A percentile compares a stretch with the other conserved stretches of the same genome.
Conservation (phyloP, 2,329 filamentous ascomycete genomes). For the Exophiala alcalophila region DNA sequence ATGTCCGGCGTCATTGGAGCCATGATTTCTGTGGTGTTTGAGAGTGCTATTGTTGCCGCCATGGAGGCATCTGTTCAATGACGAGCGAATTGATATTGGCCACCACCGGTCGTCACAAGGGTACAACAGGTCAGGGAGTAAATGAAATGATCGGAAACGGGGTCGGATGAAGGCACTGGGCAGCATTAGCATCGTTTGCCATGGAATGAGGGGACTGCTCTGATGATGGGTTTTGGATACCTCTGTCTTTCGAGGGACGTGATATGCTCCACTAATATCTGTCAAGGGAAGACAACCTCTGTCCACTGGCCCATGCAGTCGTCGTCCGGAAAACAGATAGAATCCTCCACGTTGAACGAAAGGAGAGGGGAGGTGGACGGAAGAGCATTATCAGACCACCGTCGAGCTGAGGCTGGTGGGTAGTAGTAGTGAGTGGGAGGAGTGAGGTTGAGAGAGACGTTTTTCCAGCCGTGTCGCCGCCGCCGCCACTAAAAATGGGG, state of each 20-base stretch:
- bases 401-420: constrained; percentile 7
- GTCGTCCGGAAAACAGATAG: neutral
- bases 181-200: constrained; percentile 13
- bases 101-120: constrained; percentile 7
- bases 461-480: constrained; percentile 12
- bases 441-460: constrained; percentile 17
- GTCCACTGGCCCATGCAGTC: constrained; percentile 3
- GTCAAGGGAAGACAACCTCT: constrained; percentile 1
- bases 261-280: constrained; percentile 22
- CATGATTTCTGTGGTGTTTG: constrained; percentile 17
- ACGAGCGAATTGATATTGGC: constrained; percentile 25
- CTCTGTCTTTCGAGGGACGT: too few species aligned
- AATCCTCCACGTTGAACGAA: constrained; percentile 11
- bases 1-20: constrained; percentile 14
- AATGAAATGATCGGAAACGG: constrained; percentile 18
- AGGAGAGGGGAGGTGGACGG: constrained; percentile 14
- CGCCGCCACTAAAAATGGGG: constrained; percentile 20
- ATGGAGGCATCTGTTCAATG: constrained; percentile 17
- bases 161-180: constrained; percentile 10
- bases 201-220: neutral
- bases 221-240: constrained; percentile 11
- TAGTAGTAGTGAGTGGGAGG: constrained; percentile 2
- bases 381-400: constrained; percentile 23
- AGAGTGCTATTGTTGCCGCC: constrained; percentile 17
- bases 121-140: constrained; percentile 13